phyloP scores from a whole-genome alignment of 306 rosid species.

The Corylus americana region DNA sequence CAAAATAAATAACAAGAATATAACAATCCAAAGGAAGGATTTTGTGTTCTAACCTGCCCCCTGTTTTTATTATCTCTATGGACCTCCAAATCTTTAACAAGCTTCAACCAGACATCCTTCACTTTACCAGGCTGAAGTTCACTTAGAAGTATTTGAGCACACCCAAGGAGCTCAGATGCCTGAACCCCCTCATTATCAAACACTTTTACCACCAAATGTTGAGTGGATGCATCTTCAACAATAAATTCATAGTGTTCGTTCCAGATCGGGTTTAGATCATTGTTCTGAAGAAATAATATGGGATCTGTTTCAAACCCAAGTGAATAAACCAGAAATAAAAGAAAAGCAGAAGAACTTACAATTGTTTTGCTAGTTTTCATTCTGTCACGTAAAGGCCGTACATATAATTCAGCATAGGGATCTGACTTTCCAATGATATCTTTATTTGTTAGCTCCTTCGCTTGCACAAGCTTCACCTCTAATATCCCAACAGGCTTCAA shows the following conservation, averaged over 20 bases:
- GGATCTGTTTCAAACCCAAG: constrained; percentile 27
- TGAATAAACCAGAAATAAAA: constrained; percentile 13
- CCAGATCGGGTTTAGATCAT: constrained; percentile 96
- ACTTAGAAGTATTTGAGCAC: constrained; percentile 55
- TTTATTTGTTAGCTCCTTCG: constrained; percentile 88
- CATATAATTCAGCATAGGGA: constrained; percentile 74
- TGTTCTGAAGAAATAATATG: constrained; percentile 55
- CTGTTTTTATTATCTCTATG: constrained; percentile 86
- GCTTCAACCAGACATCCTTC: constrained; percentile 93
- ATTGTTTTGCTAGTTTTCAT: constrained; percentile 89
- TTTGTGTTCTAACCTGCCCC: constrained; percentile 66
- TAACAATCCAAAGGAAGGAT: constrained; percentile 11
- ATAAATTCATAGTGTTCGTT: constrained; percentile 90
- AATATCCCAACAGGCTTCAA: constrained; percentile 86
- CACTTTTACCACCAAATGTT: constrained; percentile 71
- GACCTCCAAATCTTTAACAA: constrained; percentile 90
- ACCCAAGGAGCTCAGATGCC: constrained; percentile 76
- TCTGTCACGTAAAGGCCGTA: constrained; percentile 81
- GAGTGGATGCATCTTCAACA: constrained; percentile 90
- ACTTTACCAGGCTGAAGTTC: constrained; percentile 95
- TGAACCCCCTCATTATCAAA: constrained; percentile 81
- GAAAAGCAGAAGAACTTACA: constrained; percentile 44
- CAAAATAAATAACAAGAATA: constrained; percentile 21
- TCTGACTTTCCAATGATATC: constrained; percentile 94
- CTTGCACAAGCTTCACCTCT: constrained; percentile 99